Evolutionary conservation across 208 protist genomes (phyloP), one percentile per base, ranked within the genome.

Genomic region (Herpetomonas muscarum): DNA sequence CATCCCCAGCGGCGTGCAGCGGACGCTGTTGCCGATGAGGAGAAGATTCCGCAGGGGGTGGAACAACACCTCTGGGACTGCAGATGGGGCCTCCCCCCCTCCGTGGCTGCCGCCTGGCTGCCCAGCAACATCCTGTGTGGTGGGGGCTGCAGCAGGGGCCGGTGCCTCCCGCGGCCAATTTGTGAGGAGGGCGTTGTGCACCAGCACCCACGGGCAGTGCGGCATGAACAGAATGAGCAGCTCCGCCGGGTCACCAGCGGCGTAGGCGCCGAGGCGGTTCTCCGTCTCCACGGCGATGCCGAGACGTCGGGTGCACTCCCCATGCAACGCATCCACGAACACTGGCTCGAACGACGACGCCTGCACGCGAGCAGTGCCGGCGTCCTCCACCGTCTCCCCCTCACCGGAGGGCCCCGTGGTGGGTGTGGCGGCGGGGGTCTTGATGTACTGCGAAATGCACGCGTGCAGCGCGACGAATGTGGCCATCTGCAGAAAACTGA

Each of bases 211-310:
- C 6, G 82, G 82, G 39, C 72, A 76, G 64, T 84, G 78, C 4
- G 77, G 82, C 46, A 83, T 73, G 55, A 80, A 90, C 13, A 79
- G 65, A n/a, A 85, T 60, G 19, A 80, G 55, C 9, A 84, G 19
- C 15, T 70, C 54, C 12, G 48, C 15, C 10, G 28, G 3, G 15
- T 39, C 52, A 9, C 3, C 30, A 5, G 76, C 64, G 32, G 39
- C 57, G 49, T 85, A 85, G 2, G 59, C 69, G 17, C 72, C 78
- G 19, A 73, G 64, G 10, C 24, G n/a, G 51, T 87, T 87, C 3
- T 64, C 24, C 46, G n/a, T 26, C 32, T 83, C 77, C 29, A 82
- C 57, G 29, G 10, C n/a, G 9, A 90, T 56, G 10, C 58, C 72
- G 0, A 90, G 63, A 26, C 39, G 54, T n/a, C 56, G 49, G 34